Percentiles rank a stretch among this genome's conserved stretches.
phyloP scores from a whole-genome alignment of 2,329 filamentous ascomycete species.

The Colletotrichum phormii region DNA sequence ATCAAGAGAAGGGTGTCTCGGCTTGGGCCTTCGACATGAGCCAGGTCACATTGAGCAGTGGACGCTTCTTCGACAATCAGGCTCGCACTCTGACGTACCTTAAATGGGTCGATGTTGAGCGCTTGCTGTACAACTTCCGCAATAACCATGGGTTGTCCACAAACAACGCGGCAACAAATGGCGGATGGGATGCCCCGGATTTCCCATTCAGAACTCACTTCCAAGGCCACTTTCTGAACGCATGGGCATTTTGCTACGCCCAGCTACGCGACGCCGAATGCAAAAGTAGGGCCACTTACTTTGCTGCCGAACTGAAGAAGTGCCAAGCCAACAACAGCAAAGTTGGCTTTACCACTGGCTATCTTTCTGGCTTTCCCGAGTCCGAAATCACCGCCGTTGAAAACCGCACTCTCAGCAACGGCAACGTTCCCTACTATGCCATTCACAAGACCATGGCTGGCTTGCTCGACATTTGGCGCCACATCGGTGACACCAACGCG shows the following conservation, averaged over 20 bases:
- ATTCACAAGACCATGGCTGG: constrained; percentile 66
- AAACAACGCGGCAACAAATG: constrained; percentile 56
- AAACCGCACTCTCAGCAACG: constrained; percentile 54
- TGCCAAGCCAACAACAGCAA: constrained; percentile 62
- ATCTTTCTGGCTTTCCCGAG: constrained; percentile 64
- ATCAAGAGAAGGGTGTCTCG: constrained; percentile 46
- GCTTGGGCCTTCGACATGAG: constrained; percentile 53
- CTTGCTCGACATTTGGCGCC: constrained; percentile 61
- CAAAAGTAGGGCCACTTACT: constrained; percentile 56
- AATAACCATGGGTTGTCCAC: constrained; percentile 58
- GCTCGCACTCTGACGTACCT: constrained; percentile 59
- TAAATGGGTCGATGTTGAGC: constrained; percentile 56
- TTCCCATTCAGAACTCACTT: constrained; percentile 65
- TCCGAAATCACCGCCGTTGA: constrained; percentile 60
- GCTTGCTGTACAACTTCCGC: constrained; percentile 62
- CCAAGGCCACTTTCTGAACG: constrained; percentile 63
- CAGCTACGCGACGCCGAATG: constrained; percentile 55
- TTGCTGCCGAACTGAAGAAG: constrained; percentile 60
- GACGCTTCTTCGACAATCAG: constrained; percentile 57
- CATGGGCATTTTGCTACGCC: constrained; percentile 62
- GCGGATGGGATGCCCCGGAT: constrained; percentile 65
- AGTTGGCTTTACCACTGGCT: constrained; percentile 57
- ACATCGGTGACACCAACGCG: constrained; percentile 55
- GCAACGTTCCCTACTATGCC: constrained; percentile 65
- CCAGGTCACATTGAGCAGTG: constrained; percentile 51